Base-by-base conservation (phyloP, 192 early-diverging fungal species). In the Allomyces arbusculus region DNA sequence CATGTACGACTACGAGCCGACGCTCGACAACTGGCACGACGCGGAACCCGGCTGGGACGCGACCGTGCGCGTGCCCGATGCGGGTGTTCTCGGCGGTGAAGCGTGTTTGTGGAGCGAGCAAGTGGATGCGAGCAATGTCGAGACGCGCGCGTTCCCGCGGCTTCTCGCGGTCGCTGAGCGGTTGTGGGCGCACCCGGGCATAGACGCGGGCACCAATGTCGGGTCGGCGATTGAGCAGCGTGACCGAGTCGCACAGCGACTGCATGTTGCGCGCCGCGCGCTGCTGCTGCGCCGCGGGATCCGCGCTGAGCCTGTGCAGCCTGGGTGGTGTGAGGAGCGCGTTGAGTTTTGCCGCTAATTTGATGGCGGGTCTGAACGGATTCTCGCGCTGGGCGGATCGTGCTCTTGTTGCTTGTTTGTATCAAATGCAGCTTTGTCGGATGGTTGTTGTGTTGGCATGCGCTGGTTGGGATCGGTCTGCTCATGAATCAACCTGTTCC, bases 71-170 rank as follows among this genome's bases (percentile, higher is more conserved):
- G n/a, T 22, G 23, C 62, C 62, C 62, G 22, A 62, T 28, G 75
- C 80, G 62, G 77, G 81, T 20, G 78, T 89, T 23, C 68, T 89
- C 2, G 87, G 87, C 28, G 85, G 73, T 33, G 87, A 89, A 68
- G 84, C 77, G 9, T 78, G 81, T 23, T 66, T 87, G 64, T 89
- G 86, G 86, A 77, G 86, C 23, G 86, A 87, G 75, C 82, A 86
- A 72, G 66, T 79, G 1, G 85, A 86, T 69, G 44, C 67, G 23
- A 69, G 69, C 25, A 76, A 79, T 23, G 58, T 89, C 58, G 86
- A 87, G 71, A 65, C 64, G 23, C 24, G 64, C 0, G 58, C 69
- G 22, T 74, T 68, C 68, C 73, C 73, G 19, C 70, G 73, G 23
- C 67, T 68, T 4, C 65, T 69, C 3, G 73, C 67, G 14, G 67